A percentile compares a stretch with the other conserved stretches of the same genome.
phyloP scores from a whole-genome alignment of 257 asterid genomes.

The Gentiana macrophylla region DNA sequence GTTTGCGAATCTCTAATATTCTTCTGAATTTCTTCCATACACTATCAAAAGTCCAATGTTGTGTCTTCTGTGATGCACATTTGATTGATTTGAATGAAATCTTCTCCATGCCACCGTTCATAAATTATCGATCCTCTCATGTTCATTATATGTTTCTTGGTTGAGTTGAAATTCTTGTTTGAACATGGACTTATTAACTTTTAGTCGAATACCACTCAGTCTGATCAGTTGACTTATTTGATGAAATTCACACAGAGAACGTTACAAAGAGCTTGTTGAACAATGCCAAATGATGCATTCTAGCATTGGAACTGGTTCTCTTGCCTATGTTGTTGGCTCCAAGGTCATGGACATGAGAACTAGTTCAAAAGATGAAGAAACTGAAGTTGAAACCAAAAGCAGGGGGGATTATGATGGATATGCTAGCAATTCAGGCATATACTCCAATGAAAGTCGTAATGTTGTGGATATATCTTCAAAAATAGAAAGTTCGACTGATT shows the following conservation, averaged over 20 bases:
- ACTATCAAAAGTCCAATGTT: too few species aligned
- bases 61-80: too few species aligned
- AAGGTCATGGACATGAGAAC: conserved; percentile 96
- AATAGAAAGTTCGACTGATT: conserved; percentile 49
- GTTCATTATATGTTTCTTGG: background rate
- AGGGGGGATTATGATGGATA: conserved; percentile 33
- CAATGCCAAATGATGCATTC: conserved; percentile 95
- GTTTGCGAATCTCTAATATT: too few species aligned
- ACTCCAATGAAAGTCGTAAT: conserved; percentile 29
- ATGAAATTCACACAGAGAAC: conserved; percentile 49
- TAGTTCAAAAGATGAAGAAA: conserved; percentile 63
- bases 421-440: conserved; percentile 27
- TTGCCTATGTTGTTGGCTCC: conserved; percentile 91
- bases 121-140: too few species aligned
- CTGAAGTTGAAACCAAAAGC: conserved; percentile 42
- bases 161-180: background rate
- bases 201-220: background rate
- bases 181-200: background rate
- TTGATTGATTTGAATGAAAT: too few species aligned
- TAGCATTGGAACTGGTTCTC: conserved; percentile 94
- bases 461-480: conserved; percentile 35
- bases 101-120: too few species aligned
- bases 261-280: conserved; percentile 68
- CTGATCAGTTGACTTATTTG: background rate
- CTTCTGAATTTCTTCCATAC: too few species aligned